Percentiles rank a stretch among this genome's conserved stretches.
Conservation (phyloP, 2,329 filamentous ascomycete genomes). For the Pyricularia grisea region DNA sequence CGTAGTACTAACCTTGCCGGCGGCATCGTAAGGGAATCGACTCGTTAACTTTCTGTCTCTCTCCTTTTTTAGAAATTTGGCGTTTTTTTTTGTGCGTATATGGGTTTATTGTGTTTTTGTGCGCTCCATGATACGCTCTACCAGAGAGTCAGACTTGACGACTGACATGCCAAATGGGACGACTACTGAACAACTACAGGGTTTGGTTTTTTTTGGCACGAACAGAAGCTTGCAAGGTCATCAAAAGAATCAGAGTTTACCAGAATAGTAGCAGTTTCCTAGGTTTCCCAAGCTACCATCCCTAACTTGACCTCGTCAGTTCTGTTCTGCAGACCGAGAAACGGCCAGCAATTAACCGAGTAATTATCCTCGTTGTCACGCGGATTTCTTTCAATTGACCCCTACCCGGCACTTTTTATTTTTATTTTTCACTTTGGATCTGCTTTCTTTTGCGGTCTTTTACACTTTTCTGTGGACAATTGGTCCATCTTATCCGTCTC, state of each 20-base stretch:
- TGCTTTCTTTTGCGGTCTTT: constrained; percentile 1
- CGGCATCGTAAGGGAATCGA: background rate
- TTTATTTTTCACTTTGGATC: background rate
- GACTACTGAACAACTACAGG: background rate
- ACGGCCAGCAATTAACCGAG: background rate
- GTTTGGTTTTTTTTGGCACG: background rate
- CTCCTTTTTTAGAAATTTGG: background rate
- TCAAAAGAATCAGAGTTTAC: background rate
- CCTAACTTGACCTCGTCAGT: background rate
- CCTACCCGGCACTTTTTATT: background rate
- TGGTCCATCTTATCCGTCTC: background rate
- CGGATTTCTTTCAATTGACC: background rate
- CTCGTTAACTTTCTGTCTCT: background rate
- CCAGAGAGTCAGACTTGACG: background rate
- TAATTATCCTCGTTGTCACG: background rate
- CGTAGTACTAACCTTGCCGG: background rate
- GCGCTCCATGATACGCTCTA: background rate
- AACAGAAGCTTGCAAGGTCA: background rate
- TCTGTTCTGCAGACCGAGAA: background rate
- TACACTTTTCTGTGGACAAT: background rate
- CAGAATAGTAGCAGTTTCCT: background rate
- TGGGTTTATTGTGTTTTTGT: background rate
- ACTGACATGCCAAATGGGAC: background rate
- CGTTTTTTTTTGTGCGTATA: background rate
- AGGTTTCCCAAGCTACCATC: background rate